These are phyloP conservation scores for Fagopyrum esculentum DNA, from an alignment of 148 eudicot genomes.

Conservation along the genomic window DNA sequence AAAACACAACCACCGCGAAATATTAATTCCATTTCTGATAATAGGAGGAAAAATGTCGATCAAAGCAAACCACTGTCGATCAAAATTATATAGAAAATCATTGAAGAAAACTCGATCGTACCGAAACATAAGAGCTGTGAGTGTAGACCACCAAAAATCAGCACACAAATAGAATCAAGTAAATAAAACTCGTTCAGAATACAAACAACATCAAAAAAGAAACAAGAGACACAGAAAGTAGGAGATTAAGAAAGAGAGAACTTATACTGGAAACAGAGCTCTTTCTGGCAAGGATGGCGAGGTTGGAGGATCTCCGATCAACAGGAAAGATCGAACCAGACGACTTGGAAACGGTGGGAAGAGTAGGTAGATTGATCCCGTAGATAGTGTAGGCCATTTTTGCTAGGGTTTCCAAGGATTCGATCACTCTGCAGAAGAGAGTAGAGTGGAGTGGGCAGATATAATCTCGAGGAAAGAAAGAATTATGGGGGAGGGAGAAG, in stretches of 20 bases:
- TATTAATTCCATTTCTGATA: too few relatives aligned
- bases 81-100: too few relatives aligned
- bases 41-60: too few relatives aligned
- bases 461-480: slow-evolving; percentile 21
- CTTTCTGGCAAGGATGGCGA: slow-evolving; percentile 26
- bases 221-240: background rate
- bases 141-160: too few relatives aligned
- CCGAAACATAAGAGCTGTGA: too few relatives aligned
- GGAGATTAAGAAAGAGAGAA: background rate
- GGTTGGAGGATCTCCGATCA: slow-evolving; percentile 23
- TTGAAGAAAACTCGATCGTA: background rate
- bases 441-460: slow-evolving; percentile 7
- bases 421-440: background rate
- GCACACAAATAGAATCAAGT: too few relatives aligned
- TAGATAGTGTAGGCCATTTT: slow-evolving; percentile 61
- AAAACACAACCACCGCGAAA: too few relatives aligned
- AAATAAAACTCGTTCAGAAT: too few relatives aligned
- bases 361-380: slow-evolving; percentile 51
- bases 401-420: background rate
- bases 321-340: slow-evolving; percentile 26
- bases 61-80: too few relatives aligned
- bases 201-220: background rate
- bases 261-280: slow-evolving; percentile 29
- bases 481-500: background rate
- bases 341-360: slow-evolving; percentile 28